Evolutionary conservation across 257 asterid genomes (phyloP), one percentile per base, ranked within the genome.

Genomic region (Rhazya stricta): DNA sequence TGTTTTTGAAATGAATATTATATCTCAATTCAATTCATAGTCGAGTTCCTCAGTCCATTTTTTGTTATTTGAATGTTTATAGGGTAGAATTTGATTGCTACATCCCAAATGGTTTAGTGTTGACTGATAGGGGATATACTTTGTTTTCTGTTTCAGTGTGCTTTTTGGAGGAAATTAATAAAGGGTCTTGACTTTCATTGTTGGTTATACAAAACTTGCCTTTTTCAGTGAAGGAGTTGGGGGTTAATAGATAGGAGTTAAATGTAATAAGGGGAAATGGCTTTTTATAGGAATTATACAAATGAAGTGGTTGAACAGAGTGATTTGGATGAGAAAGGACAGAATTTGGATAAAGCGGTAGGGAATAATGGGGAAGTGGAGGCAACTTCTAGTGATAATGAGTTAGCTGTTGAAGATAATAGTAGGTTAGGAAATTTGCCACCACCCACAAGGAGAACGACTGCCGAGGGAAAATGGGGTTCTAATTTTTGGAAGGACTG

Each of bases 401-500:
- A 78, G 72, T 82, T 83, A 74, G 74, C 27, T 76, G 69, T 74
- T n/a, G 92, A 84, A 71, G 86, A 85, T 75, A 77, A 67, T 65
- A 25, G 76, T 78, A 79, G 83, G 81, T 45, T 61, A 76, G 82
- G 77, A 50, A 76, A 82, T 46, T 45, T 54, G 41, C 93, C 80
- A 50, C 85, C 87, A 53, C 77, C 92, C 81, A 46, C 54, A 71
- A 81, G 91, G 81, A 82, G 85, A 69, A 63, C 80, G 21, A 65
- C 61, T 65, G 63, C 56, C n/a, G 85, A 87, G 45, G 97, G 93
- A 74, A 89, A 82, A 76, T 87, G 95, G 95, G 98, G 97, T 74
- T 90, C 98, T n/a, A 84, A 79, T 76, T 89, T 90, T 83, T 92
- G 93, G 96, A 92, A 86, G 84, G 97, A 92, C 79, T 80, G 87